Evolutionary conservation across 2,329 filamentous ascomycete genomes (phyloP).

Genomic region (Penicillium sp.): DNA sequence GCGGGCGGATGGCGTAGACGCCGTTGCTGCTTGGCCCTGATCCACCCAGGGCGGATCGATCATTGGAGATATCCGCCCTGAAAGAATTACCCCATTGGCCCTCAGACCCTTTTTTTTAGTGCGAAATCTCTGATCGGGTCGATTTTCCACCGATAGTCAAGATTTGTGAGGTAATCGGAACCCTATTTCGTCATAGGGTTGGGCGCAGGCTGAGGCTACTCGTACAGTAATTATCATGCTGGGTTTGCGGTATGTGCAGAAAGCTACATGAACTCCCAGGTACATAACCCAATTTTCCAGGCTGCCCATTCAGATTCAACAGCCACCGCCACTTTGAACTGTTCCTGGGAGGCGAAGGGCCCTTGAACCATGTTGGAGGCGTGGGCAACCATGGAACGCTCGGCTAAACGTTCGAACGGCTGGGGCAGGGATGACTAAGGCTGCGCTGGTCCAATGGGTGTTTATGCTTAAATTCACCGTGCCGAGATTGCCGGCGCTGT

Average conservation of each 20-base stretch:
- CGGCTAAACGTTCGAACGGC: not conserved
- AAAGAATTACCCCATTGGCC: not conserved
- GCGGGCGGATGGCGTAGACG: not conserved
- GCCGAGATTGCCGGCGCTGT: not conserved
- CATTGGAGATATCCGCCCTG: not conserved
- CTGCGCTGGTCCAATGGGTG: not conserved
- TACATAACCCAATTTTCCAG: not conserved
- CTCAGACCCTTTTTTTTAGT: not conserved
- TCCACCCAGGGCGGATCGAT: not conserved
- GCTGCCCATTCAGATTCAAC: not conserved
- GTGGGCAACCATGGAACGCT: not conserved
- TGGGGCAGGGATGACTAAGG: not conserved
- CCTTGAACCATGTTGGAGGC: not conserved
- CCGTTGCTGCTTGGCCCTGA: not conserved
- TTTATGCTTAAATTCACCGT: not conserved
- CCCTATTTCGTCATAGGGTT: too few relatives aligned
- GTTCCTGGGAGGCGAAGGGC: slow-evolving; percentile 7
- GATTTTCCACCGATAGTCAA: not conserved
- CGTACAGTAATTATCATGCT: too few relatives aligned
- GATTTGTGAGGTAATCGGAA: too few relatives aligned
- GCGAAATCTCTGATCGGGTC: not conserved
- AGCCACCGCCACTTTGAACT: not conserved
- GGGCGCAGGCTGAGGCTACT: too few relatives aligned
- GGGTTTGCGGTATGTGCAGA: too few relatives aligned
- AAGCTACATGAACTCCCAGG: too few relatives aligned